Evolutionary conservation across 1,284 basidiomycete genomes (phyloP), one percentile per base, ranked within the genome.

Genomic region (Moesziomyces antarcticus): DNA sequence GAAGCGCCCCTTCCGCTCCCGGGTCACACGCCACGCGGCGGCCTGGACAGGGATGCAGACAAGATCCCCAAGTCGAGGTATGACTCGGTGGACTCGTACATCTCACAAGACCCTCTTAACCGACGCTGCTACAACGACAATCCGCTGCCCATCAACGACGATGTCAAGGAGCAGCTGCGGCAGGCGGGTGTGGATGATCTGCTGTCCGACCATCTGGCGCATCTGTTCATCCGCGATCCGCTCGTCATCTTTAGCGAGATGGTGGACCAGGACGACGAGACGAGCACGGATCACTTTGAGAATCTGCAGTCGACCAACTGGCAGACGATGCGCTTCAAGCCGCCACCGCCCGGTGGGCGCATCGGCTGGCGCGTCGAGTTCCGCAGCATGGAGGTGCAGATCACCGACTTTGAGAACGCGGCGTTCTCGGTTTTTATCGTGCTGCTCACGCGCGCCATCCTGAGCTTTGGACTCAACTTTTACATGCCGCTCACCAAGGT

Each of bases 281-380:
- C 87, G 25, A 94, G 92, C 65, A 94, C 89, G 75, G 97, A 99
- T 82, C 97, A 99, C 84, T 99, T 99, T 79, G 97, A 99, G 91
- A 99, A 98, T 82, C 91, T 99, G 37, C 97, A 99, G 89, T 97
- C 94, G 7, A 99, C 97, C 10, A 99, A 99, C 84, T 99, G 97
- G 97, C 97, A 99, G 86, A 98, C 97, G 0, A 88, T 99, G 58
- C 90, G 97, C 33, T 99, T 99, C 89, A 99, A 99, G 85, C 97
- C 97, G 6, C 97, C 97, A 8, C 83, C 81, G 40, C 91, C 92
- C 1, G 91, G 93, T 60, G 94, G 93, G 2, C 84, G 89, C 20
- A 98, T 99, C 63, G 97, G 97, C 27, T 99, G 97, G 97, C 89
- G 97, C 45, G 95, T 99, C 20, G 97, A 99, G 85, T 99, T 99